These are phyloP conservation scores for Acaromyces ingoldii DNA, from an alignment of 1,284 basidiomycete species.

Conservation along the genomic window DNA sequence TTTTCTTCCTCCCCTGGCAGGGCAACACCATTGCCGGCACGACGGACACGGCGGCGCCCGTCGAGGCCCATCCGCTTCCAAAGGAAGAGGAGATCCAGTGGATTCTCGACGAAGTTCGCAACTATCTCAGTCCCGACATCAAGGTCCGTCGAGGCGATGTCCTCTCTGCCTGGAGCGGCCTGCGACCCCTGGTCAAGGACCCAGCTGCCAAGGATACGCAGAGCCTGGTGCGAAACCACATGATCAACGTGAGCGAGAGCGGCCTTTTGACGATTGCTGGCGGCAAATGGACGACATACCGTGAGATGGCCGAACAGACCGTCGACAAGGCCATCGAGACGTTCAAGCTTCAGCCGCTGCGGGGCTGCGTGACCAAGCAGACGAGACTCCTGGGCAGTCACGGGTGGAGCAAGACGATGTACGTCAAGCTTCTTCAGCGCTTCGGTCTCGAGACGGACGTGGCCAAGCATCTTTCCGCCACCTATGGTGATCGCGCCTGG, in stretches of 20 bases:
- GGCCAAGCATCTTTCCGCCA: constrained; percentile 85
- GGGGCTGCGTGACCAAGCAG: constrained; percentile 69
- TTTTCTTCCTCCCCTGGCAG: constrained; percentile 99
- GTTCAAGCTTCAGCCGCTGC: constrained; percentile 63
- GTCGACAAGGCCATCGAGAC: constrained; percentile 80
- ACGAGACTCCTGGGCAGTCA: constrained; percentile 86
- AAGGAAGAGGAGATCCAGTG: constrained; percentile 92
- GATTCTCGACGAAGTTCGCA: constrained; percentile 85
- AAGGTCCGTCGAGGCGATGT: constrained; percentile 93
- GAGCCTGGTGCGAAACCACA: constrained; percentile 86
- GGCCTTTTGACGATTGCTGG: constrained; percentile 92
- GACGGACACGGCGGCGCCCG: constrained; percentile 77
- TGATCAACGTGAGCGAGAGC: constrained; percentile 76
- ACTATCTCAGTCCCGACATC: constrained; percentile 86
- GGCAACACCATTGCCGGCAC: constrained; percentile 96
- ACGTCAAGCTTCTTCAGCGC: constrained; percentile 86
- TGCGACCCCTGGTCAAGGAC: constrained; percentile 83
- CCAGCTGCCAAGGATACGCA: constrained; percentile 75
- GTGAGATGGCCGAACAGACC: constrained; percentile 90
- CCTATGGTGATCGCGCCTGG: constrained; percentile 95
- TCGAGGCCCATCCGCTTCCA: constrained; percentile 75
- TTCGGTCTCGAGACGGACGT: constrained; percentile 81
- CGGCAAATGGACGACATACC: constrained; percentile 97
- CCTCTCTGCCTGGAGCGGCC: constrained; percentile 88
- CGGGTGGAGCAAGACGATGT: constrained; percentile 93